Evolutionary conservation across 768 basidiomycete species (phyloP), one percentile per base, ranked within the genome.

Genomic region (Scleroderma bovista): DNA sequence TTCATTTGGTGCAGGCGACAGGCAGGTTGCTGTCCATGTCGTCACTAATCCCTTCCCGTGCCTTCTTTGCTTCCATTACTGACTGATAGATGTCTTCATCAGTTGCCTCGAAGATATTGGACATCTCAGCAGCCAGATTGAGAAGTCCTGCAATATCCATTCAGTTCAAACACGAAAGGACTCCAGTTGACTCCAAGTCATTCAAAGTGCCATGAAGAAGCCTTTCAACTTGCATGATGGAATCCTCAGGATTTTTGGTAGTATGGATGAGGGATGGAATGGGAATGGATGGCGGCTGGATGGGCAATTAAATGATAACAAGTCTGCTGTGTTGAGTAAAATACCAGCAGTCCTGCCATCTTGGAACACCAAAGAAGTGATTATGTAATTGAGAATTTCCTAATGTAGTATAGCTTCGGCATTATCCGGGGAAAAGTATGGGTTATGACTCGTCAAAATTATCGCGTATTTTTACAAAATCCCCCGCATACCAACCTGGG

Each of bases 301-400:
- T 29, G 26, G 26, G 26, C 26, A 29, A 4, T n/a, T n/a, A n/a
- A n/a, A n/a, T 29, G 26, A 29, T 29, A 29, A 29, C 26, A 29
- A 29, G 26, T 29, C 26, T 29, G 26, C 26, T 29, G 26, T 29
- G 26, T 29, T 29, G 26, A 9, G 26, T 29, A 29, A 29, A 29
- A 29, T 29, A 29, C 26, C 9, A 9, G 26, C 26, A 38, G 59
- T n/a, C 31, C 5, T 33, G 33, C 29, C 31, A 33, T 34, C 31
- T 19, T 20, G 12, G 19, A 31, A 33, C 17, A 20, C 34, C 10
- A 11, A 33, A 29, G 26, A 29, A 29, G 26, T 29, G 31, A 46
- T 46, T 46, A 46, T 33, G 32, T 46, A 46, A 46, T 32, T 29
- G 4, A 46, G 6, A 46, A 46, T 36, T 46, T 46, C 44, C 33